Conservation (phyloP, 495 filamentous ascomycete genomes). For the Penicillium bialowiezense region DNA sequence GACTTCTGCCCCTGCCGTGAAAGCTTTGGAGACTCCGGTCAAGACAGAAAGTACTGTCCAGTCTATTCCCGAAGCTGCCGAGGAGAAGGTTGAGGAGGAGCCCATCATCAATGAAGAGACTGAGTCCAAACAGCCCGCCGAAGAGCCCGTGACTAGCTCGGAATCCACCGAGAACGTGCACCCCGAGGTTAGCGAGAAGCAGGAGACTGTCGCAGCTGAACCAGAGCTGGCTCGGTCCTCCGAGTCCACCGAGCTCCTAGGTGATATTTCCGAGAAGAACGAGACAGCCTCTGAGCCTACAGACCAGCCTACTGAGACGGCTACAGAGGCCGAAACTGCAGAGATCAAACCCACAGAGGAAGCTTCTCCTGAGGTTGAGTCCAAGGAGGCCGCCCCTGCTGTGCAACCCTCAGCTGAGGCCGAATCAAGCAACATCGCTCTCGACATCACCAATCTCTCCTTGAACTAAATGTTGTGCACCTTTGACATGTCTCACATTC, state of each 20-base stretch:
- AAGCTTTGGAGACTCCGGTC: neutral
- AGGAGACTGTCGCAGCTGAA: neutral
- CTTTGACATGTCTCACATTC: neutral
- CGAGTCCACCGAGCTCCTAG: neutral
- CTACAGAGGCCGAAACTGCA: neutral
- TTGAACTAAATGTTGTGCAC: conserved; percentile 16
- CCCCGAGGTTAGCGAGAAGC: neutral
- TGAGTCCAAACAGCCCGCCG: neutral
- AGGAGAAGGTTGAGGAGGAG: neutral
- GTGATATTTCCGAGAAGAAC: conserved; percentile 3
- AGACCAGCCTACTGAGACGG: neutral
- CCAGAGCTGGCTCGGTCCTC: neutral
- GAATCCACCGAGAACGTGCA: neutral
- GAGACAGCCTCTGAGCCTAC: conserved; percentile 2
- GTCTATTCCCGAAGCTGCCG: neutral
- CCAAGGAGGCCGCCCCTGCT: conserved; percentile 4
- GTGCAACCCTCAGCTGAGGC: conserved; percentile 6
- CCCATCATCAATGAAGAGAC: neutral
- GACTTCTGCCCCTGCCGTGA: neutral
- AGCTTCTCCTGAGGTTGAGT: neutral
- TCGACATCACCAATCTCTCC: conserved; percentile 30
- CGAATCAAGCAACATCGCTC: conserved; percentile 22
- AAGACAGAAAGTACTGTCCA: neutral
- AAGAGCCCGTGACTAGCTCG: conserved; percentile 1
- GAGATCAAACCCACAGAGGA: neutral